Base-by-base conservation (phyloP, 192 early-diverging fungal genomes). In the Backusella luteola region DNA sequence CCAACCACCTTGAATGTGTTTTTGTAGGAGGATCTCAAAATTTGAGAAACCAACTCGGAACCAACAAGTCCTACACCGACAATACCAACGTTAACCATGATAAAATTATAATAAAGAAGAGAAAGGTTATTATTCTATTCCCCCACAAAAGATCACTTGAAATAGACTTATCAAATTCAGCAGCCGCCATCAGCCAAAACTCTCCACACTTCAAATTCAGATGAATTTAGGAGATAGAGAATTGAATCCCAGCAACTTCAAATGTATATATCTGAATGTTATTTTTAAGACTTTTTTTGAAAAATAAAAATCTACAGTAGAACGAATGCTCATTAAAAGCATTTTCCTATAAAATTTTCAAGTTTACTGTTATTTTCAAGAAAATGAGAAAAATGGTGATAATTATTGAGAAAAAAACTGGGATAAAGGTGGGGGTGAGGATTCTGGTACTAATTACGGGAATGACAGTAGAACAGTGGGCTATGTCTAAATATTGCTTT, bases 11-110 rank as follows among this genome's bases (percentile, higher is more conserved):
- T 84, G 52, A 96, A 85, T 26, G 85, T 87, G 6, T 83, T 78
- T 21, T 85, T 87, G 38, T 72, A 76, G 2, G 82, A 76, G 75
- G 90, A 86, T 34, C 89, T 84, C 3, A 84, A 76, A 14, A 99
- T 84, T 85, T 99, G 97, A 68, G 87, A 84, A 36, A 97, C 82
- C 63, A 99, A 90, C 71, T 93, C 96, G n/a, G 90, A 88, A 75
- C 97, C 97, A 71, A 99, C 97, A 68, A 97, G 91, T 53, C 97
- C 97, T 68, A 96, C 93, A 39, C 97, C 97, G 83, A 99, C 89
- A 74, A 99, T 92, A 73, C 94, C 97, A 80, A 99, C 83, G 82
- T 91, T 93, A 72, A 94, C 85, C 88, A 89, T 89, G 73, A 21
- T 76, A 19, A 9, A 76, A 76, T 68, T 63, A 41, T 42, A 42